Evolutionary conservation across 2,329 filamentous ascomycete genomes (phyloP).

Genomic region (Biscogniauxia sp.): DNA sequence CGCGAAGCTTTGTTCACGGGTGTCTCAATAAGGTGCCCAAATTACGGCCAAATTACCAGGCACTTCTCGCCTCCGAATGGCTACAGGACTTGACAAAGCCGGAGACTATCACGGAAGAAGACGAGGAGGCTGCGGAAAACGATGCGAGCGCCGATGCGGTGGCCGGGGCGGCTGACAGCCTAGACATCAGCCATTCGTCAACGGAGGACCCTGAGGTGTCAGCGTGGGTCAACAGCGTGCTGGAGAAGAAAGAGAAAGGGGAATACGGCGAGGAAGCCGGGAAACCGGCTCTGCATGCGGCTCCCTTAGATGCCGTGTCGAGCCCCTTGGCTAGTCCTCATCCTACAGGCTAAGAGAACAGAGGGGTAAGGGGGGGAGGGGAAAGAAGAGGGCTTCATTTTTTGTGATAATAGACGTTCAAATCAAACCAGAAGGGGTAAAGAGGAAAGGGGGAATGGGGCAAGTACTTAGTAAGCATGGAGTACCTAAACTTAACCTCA

Average conservation of each 20-base stretch:
- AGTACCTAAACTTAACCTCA: too few species aligned
- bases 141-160: constrained; percentile 38
- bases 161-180: constrained; percentile 42
- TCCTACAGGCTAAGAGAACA: constrained; percentile 9
- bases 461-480: too few species aligned
- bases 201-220: constrained; percentile 80
- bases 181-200: constrained; percentile 41
- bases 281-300: constrained; percentile 84
- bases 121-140: constrained; percentile 34
- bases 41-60: constrained; percentile 88
- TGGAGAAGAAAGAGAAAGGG: constrained; percentile 65
- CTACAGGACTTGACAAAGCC: constrained; percentile 73
- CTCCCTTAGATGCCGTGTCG: constrained; percentile 70
- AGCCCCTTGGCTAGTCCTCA: constrained; percentile 48
- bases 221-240: constrained; percentile 73
- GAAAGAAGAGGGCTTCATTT: constrained; percentile 1
- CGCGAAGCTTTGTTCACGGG: constrained; percentile 81
- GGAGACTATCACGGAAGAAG: constrained; percentile 41
- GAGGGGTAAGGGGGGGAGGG: constrained; percentile 6
- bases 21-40: constrained; percentile 93
- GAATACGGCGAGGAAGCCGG: constrained; percentile 44
- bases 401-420: too few species aligned
- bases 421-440: too few species aligned
- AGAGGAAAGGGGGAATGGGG: too few species aligned
- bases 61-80: constrained; percentile 89